Base-by-base conservation (phyloP, 257 asterid species). In the Striga asiatica region DNA sequence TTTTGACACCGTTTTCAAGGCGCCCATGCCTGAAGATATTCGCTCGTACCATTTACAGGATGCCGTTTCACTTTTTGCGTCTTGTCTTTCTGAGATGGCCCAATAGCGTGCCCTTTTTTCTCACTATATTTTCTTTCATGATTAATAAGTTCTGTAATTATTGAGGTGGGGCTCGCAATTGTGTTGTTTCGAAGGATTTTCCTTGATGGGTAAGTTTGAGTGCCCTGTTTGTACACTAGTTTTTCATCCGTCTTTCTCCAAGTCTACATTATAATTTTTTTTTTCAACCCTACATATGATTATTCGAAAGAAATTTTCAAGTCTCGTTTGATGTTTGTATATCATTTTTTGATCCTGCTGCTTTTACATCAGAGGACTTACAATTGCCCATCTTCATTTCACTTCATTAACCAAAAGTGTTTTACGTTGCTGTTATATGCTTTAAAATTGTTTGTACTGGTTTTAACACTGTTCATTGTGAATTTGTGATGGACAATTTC, bases 41-140 rank as follows among this genome's bases (percentile, higher is more conserved):
- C 88, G 87, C 3, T 71, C 94, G 0, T 67, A 65, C 81, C 88
- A 84, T 72, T 71, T 91, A 67, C 88, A 86, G 75, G 96, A 84
- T 29, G 89, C 95, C 8, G 78, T 73, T 25, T 70, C 94, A 6
- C 81, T 80, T 24, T 87, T 83, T 50, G 74, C 83, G 1, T 66
- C 66, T 56, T 78, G 71, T 68, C 94, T 91, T 47, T 69, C 81
- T 5, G 85, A 77, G 72, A 66, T 72, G 57, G 74, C 77, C 1
- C 76, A 71, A 19, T 74, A 70, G 41, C 27, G 18, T 31, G 24
- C 22, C 11, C 3, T 10, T 41, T 16, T 41, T 22, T 38, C 21
- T 41, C 18, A 16, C 14, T n/a, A n/a, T n/a, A 10, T 7, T 5
- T 28, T 34, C 45, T 28, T n/a, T 35, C 66, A 54, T 22, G 51